Evolutionary conservation across 495 filamentous ascomycete genomes (phyloP).

Genomic region (Penicillium mononematosum): DNA sequence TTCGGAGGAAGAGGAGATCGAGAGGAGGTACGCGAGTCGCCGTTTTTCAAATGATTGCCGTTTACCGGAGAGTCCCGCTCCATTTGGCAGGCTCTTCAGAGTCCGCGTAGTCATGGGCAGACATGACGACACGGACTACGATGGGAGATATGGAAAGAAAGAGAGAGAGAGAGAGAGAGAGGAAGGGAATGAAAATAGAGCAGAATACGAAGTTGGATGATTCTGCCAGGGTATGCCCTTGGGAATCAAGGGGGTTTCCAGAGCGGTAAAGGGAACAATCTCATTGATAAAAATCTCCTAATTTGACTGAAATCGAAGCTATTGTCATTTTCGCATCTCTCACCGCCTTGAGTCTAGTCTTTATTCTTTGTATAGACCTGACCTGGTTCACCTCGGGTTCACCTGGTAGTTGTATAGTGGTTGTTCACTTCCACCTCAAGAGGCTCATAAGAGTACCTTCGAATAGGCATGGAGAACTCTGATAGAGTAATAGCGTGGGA

Average conservation of each 20-base stretch:
- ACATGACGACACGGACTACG: constrained; percentile 49
- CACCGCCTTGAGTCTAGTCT: constrained; percentile 9
- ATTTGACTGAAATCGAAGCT: constrained; percentile 13
- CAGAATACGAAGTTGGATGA: constrained; percentile 8
- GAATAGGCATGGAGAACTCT: neutral
- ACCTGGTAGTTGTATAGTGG: too few species aligned
- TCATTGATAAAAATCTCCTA: constrained; percentile 14
- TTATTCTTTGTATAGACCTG: neutral
- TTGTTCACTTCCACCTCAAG: too few species aligned
- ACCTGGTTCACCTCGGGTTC: neutral
- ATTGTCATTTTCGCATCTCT: constrained; percentile 14
- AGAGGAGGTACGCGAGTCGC: constrained; percentile 13
- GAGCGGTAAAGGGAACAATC: constrained; percentile 13
- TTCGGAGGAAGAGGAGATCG: constrained; percentile 18
- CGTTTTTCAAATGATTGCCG: constrained; percentile 17
- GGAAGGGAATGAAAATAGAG: constrained; percentile 5
- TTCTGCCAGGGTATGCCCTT: constrained; percentile 5
- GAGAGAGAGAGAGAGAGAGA: constrained; percentile 2
- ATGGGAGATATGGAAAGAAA: constrained; percentile 9
- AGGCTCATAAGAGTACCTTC: neutral
- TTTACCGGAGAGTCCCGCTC: constrained; percentile 15
- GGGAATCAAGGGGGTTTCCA: constrained; percentile 10
- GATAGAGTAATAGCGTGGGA: neutral
- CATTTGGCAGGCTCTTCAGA: constrained; percentile 22
- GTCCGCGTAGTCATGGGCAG: constrained; percentile 48